Conservation (phyloP, 2,329 filamentous ascomycete species). For the Pseudocercospora pini-densiflorae region DNA sequence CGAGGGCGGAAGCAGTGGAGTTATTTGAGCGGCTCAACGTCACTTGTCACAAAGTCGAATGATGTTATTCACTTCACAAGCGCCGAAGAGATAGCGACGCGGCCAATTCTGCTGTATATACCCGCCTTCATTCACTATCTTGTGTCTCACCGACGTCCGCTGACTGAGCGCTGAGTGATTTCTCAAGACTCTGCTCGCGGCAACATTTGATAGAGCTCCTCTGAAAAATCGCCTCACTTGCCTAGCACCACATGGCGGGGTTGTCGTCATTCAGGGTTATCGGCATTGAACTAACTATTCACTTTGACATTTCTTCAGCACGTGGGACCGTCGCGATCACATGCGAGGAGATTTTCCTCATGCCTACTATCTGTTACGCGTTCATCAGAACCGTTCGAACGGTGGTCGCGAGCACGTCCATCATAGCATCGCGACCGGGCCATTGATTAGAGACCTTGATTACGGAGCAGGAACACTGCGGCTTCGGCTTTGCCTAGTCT, state of each 20-base stretch:
- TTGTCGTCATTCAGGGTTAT: conserved; percentile 7
- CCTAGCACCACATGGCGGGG: not conserved
- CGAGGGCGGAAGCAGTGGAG: conserved; percentile 3
- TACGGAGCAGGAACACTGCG: not conserved
- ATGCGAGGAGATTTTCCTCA: not conserved
- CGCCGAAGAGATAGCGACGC: conserved; percentile 7
- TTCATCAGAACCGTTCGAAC: not conserved
- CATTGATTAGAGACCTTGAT: conserved; percentile 2
- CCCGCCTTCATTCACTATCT: not conserved
- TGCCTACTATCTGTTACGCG: not conserved
- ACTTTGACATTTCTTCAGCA: not conserved
- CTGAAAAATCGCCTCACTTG: conserved; percentile 6
- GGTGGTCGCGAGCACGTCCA: not conserved
- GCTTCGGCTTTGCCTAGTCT: conserved; percentile 1
- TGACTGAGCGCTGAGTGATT: conserved; percentile 6
- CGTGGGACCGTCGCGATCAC: not conserved
- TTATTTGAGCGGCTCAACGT: conserved; percentile 4
- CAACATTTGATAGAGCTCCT: not conserved
- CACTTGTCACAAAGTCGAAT: not conserved
- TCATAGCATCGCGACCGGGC: not conserved
- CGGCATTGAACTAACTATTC: not conserved
- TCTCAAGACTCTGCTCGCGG: not conserved
- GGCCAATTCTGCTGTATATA: conserved; percentile 6
- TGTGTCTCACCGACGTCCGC: not conserved
- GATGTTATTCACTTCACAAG: conserved; percentile 1